Evolutionary conservation across 176 grass and related monocot species (phyloP).

Genomic region (Eleusine coracana): DNA sequence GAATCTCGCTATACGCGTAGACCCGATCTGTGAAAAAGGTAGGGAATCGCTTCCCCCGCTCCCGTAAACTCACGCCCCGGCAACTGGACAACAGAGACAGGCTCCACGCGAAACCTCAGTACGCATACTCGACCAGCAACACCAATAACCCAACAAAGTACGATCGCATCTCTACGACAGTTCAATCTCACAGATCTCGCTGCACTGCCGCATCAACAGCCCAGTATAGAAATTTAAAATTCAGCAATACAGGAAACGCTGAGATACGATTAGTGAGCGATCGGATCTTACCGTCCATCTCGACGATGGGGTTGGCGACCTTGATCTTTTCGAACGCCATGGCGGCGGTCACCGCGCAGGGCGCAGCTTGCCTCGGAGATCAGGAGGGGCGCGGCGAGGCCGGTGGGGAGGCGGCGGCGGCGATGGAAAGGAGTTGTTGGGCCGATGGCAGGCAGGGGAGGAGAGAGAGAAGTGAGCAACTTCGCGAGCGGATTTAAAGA

Average conservation of each 20-base stretch:
- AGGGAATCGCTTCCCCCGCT: background rate
- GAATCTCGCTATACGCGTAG: background rate
- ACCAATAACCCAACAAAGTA: background rate
- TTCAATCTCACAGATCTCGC: slow-evolving; percentile 38
- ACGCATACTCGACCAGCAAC: slow-evolving; percentile 2
- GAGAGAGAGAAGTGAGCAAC: slow-evolving; percentile 8
- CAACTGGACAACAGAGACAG: background rate
- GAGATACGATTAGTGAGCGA: background rate
- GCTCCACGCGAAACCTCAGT: background rate
- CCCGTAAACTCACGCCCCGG: background rate
- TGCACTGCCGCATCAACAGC: background rate
- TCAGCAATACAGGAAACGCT: background rate
- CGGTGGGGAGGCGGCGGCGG: slow-evolving; percentile 2
- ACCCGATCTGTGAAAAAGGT: background rate
- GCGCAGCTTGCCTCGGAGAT: slow-evolving; percentile 47
- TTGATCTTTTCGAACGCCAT: slow-evolving; percentile 97
- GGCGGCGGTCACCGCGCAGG: slow-evolving; percentile 5
- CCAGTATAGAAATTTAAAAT: slow-evolving; percentile 27
- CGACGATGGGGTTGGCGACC: slow-evolving; percentile 80
- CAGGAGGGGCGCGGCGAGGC: slow-evolving; percentile 23
- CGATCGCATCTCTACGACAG: background rate
- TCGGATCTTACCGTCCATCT: slow-evolving; percentile 86
- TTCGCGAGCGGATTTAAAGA: slow-evolving; percentile 44
- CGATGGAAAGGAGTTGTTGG: slow-evolving; percentile 13
- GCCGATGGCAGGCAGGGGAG: slow-evolving; percentile 5